Evolutionary conservation across 2,329 filamentous ascomycete species (phyloP).

Genomic region (Xylaria sp.): DNA sequence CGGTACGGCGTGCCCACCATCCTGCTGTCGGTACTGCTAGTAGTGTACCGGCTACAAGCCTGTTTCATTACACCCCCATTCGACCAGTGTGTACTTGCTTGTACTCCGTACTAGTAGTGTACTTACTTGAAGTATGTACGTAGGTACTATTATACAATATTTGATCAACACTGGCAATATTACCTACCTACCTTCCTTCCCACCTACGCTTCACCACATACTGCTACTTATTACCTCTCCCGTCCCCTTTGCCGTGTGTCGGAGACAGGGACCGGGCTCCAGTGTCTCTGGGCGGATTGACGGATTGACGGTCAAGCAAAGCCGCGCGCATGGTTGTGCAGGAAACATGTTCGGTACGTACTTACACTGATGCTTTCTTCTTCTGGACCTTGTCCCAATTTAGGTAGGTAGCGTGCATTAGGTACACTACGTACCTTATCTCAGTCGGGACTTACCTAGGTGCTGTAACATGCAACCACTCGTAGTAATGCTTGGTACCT

Average conservation of each 20-base stretch:
- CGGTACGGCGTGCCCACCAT: too few species aligned
- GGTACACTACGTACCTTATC: constrained; percentile 29
- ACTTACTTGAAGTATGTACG: neutral
- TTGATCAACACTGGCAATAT: neutral
- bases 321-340: constrained; percentile 38
- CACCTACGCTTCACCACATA: neutral
- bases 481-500: constrained; percentile 36
- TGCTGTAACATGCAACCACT: constrained; percentile 38
- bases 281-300: constrained; percentile 32
- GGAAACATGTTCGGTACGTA: constrained; percentile 36
- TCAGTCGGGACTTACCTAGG: constrained; percentile 29
- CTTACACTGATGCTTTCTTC: constrained; percentile 33
- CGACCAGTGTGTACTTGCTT: neutral
- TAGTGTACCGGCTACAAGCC: neutral
- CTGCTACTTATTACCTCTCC: neutral
- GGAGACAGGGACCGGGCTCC: constrained; percentile 37
- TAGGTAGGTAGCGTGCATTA: constrained; percentile 29
- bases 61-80: constrained; percentile 10
- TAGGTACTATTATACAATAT: neutral
- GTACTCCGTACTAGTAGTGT: neutral
- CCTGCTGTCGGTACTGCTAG: neutral
- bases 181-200: neutral
- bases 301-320: constrained; percentile 38
- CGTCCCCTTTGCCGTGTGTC: constrained; percentile 25
- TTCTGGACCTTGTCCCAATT: constrained; percentile 33